Conservation (phyloP, 2,329 filamentous ascomycete species). For the Podosphaera fusca region DNA sequence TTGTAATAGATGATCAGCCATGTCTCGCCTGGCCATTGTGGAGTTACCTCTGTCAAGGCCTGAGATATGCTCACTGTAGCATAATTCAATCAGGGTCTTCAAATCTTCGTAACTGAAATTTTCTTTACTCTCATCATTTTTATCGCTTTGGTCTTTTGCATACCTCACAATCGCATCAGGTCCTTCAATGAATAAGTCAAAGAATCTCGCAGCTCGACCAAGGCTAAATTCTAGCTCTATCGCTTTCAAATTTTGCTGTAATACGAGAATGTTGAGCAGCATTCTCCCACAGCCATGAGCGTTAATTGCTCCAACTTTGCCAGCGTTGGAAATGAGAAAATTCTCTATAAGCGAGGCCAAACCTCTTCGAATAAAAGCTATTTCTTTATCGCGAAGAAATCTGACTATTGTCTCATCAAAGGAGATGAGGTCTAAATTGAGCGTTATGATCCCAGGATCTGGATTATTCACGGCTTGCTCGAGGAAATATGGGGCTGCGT, state of each 20-base stretch:
- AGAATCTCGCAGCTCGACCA: constrained; percentile 41
- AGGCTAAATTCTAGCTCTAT: constrained; percentile 51
- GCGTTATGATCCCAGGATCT: constrained; percentile 54
- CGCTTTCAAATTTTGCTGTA: constrained; percentile 93
- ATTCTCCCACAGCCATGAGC: constrained; percentile 61
- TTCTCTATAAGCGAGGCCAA: constrained; percentile 57
- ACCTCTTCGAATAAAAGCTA: constrained; percentile 52
- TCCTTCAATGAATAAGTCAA: constrained; percentile 41
- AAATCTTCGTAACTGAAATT: constrained; percentile 42
- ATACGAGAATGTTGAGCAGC: constrained; percentile 78
- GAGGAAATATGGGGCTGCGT: constrained; percentile 32
- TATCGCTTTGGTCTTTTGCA: constrained; percentile 24
- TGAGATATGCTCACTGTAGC: constrained; percentile 41
- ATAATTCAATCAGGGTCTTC: constrained; percentile 41
- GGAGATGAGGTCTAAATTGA: constrained; percentile 65
- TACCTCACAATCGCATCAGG: constrained; percentile 39
- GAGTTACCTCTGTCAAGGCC: constrained; percentile 45
- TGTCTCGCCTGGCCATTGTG: constrained; percentile 39
- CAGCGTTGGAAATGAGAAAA: constrained; percentile 50
- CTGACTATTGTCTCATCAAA: constrained; percentile 65
- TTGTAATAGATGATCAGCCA: constrained; percentile 46
- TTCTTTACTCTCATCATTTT: constrained; percentile 16
- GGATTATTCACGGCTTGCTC: constrained; percentile 56
- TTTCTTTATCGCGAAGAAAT: constrained; percentile 49
- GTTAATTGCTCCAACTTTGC: constrained; percentile 63